Percentiles rank a stretch among this genome's conserved stretches.
phyloP scores from a whole-genome alignment of 306 rosid species.

The Malus asiatica region DNA sequence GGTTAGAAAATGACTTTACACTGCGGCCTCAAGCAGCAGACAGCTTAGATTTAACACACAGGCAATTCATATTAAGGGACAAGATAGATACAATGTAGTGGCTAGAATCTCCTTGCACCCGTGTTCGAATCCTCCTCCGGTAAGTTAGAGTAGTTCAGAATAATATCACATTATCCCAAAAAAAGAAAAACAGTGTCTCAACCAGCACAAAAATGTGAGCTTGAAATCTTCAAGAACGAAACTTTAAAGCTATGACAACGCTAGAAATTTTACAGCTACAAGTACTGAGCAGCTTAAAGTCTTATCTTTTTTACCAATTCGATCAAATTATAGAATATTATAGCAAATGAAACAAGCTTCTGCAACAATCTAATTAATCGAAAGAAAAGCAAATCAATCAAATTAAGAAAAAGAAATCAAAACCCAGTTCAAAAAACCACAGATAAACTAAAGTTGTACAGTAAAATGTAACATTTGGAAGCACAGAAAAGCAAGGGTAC shows the following conservation, averaged over 20 bases:
- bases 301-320: neutral
- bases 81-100: neutral
- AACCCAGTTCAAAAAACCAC: neutral
- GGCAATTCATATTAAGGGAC: neutral
- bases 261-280: neutral
- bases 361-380: neutral
- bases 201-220: neutral
- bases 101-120: neutral
- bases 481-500: neutral
- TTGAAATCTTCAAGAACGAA: neutral
- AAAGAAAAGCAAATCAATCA: neutral
- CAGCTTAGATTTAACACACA: neutral
- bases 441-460: neutral
- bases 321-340: neutral
- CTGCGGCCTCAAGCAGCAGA: constrained; percentile 4
- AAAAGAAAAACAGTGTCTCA: neutral
- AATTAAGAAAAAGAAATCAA: neutral
- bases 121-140: too few relatives aligned
- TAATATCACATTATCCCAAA: neutral
- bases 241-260: neutral
- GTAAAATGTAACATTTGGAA: neutral
- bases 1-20: neutral
- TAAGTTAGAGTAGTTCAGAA: neutral
- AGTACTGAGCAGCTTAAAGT: neutral
- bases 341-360: neutral